Evolutionary conservation across 352 stramenopile species (phyloP), one percentile per base, ranked within the genome.

Genomic region (Phytophthora lateralis): DNA sequence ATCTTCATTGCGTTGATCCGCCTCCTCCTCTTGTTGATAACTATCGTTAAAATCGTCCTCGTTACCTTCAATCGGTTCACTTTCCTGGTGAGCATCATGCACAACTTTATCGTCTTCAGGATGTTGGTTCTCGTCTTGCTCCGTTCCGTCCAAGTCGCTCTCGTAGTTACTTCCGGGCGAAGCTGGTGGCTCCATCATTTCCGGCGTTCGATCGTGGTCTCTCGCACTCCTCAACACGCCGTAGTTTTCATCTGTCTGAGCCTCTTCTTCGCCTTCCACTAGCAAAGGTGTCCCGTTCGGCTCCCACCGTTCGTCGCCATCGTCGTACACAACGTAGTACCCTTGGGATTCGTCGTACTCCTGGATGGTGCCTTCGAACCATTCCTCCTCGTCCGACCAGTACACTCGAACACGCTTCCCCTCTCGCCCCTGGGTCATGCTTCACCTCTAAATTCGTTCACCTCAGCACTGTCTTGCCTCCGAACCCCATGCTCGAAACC

Each of bases 301-400:
- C 70, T 93, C 82, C 86, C 86, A 95, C 21, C 80, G 78, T 68
- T 92, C 79, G 58, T 95, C 86, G 11, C 86, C 84, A 43, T 93
- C 86, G 57, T 95, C 86, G 43, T 95, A 93, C 9, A 89, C 53
- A 26, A 95, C 77, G 24, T 76, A 95, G 47, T 73, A 82, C 20
- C 83, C 82, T 44, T 87, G 67, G 5, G 9, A 41, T 1, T 60
- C 55, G 15, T 86, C 68, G 4, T 66, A 78, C 3, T 78, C 68
- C 17, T 80, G 67, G 0, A 93, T 65, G 1, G 64, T 55, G 0
- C 84, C 86, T 38, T 61, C 53, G 62, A 93, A 95, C 84, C 86
- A 95, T 29, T 86, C 79, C 17, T 68, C 71, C 54, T 93, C 86
- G 41, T 92, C 82, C 11, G 39, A 41, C 86, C 84, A 95, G 51